A percentile compares a stretch with the other conserved stretches of the same genome.
These are phyloP conservation scores for Yamadazyma buinensis DNA, from an alignment of 1,139 yeast species.

Conservation along the genomic window DNA sequence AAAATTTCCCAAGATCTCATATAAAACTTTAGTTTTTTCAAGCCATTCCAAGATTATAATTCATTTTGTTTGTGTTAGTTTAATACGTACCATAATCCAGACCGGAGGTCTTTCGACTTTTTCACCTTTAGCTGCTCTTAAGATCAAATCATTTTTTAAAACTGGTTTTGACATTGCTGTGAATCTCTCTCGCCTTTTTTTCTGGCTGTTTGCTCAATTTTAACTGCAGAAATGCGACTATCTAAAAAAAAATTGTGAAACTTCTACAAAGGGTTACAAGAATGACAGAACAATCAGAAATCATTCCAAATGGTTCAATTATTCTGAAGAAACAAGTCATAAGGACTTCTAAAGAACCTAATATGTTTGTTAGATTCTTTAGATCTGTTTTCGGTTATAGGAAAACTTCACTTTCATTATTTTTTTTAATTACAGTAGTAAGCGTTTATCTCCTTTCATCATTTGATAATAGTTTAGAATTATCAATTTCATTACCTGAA, in stretches of 20 bases:
- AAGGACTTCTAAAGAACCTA: conserved; percentile 7
- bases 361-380: conserved; percentile 11
- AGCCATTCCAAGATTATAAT: no score
- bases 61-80: no score
- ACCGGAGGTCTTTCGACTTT: conserved; percentile 94
- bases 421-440: conserved; percentile 42
- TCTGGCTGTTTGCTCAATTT: no score
- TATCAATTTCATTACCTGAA: conserved; percentile 38
- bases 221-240: no score
- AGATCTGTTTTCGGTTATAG: conserved; percentile 51
- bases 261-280: background rate
- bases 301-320: conserved; percentile 4
- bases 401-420: conserved; percentile 53
- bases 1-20: background rate
- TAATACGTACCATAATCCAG: conserved; percentile 80
- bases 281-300: conserved; percentile 9
- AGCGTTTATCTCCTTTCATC: conserved; percentile 26
- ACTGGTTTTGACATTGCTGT: conserved; percentile 34
- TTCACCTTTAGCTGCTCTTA: conserved; percentile 82
- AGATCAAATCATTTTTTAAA: conserved; percentile 80
- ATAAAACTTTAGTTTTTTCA: no score
- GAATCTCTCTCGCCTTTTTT: conserved; percentile 32
- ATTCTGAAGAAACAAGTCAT: conserved; percentile 1
- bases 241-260: no score
- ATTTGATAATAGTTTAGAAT: conserved; percentile 34